Base-by-base conservation (phyloP, 2,329 filamentous ascomycete species). In the Aspergillus hortae region DNA sequence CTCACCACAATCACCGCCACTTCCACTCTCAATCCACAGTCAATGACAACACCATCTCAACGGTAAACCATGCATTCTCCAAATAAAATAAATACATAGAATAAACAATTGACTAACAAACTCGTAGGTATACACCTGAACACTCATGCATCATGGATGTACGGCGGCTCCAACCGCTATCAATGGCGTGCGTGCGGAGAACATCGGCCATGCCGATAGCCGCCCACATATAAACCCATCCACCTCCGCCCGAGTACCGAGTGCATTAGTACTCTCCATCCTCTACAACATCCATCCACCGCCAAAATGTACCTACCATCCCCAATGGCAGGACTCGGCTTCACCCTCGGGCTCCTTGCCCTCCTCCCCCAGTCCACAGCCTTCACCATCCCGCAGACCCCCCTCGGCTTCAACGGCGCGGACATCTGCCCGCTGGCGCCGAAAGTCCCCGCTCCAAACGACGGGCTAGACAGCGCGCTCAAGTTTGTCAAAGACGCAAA, bases 401-500 rank as follows among this genome's bases (percentile, higher is more conserved):
- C 44, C 49, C 38, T 21, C 21, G 19, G 33, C 38, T n/a, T 35
- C 4, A 25, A 38, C 15, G 23, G 33, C 10, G 19, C 32, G 46
- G 19, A 19, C 19, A 45, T 58, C 23, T 71, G 68, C 45, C 67
- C 66, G 0, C 58, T 69, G 38, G 57, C 68, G 15, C 53, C 60
- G 4, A 69, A 65, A 32, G 56, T 68, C 15, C 19, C 47, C 11
- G n/a, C 54, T 1, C 60, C 64, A 0, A 46, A 66, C 17, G 68
- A 70, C 46, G 64, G 63, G 1, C 48, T 71, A 3, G 57, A 64
- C 25, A 56, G 65, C 1, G 57, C 67, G 3, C 45, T 66, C 32
- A 53, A 52, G 10, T 70, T 69, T 38, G 53, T 71, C 32, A 52
- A 63, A 17, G 63, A 70, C 44, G 50, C 56, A n/a, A 44, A 57